phyloP scores from a whole-genome alignment of 805 yeast species.

The Martiniozyma abietophila region DNA sequence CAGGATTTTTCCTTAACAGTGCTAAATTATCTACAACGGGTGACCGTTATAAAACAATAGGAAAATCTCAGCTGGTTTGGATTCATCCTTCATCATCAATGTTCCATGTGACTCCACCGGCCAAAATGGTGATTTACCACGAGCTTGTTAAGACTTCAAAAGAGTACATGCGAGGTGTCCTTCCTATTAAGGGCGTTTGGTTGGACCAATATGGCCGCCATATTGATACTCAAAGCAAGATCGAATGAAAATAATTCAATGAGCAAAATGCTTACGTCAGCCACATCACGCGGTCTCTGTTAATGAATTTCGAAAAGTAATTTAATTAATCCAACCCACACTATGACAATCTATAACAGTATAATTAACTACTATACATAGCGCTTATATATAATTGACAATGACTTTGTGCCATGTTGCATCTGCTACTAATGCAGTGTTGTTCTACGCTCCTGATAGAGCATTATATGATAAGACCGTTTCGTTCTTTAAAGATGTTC shows the following conservation, averaged over 20 bases:
- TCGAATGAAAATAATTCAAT: too few species aligned
- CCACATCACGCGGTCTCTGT: too few species aligned
- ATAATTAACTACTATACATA: too few species aligned
- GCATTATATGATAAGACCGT: conserved; percentile 37
- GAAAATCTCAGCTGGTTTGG: conserved; percentile 61
- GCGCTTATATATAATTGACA: too few species aligned
- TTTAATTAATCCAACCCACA: too few species aligned
- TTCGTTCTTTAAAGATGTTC: conserved; percentile 46
- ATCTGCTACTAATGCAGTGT: conserved; percentile 47
- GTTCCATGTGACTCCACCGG: conserved; percentile 57
- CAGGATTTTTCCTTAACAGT: conserved; percentile 64
- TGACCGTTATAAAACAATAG: conserved; percentile 57
- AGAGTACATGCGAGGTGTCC: conserved; percentile 80
- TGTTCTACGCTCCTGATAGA: conserved; percentile 42
- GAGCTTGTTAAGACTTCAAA: conserved; percentile 77
- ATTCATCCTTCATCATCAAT: conserved; percentile 83
- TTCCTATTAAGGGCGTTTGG: conserved; percentile 68
- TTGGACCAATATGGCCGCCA: conserved; percentile 68
- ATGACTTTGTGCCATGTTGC: too few species aligned
- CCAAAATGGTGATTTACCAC: conserved; percentile 66
- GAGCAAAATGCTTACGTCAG: too few species aligned
- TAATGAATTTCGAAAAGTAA: too few species aligned
- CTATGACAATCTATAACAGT: too few species aligned
- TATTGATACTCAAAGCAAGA: conserved; percentile 19
- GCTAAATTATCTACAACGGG: conserved; percentile 54